Evolutionary conservation across 2,329 filamentous ascomycete species (phyloP).

Genomic region (Huntiella omanensis): DNA sequence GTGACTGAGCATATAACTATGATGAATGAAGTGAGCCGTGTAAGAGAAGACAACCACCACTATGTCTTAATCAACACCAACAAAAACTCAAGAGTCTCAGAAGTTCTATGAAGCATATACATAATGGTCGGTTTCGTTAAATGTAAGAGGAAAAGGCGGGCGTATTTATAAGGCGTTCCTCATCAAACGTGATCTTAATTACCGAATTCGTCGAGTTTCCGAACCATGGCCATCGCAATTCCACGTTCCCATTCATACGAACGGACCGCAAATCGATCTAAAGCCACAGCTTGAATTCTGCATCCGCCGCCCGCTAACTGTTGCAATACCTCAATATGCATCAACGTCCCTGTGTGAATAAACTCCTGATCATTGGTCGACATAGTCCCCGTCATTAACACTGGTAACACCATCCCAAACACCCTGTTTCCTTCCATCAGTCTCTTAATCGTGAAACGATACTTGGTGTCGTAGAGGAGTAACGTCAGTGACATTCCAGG

Average conservation of each 20-base stretch:
- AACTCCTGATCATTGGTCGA: conserved; percentile 27
- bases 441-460: conserved; percentile 68
- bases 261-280: conserved; percentile 57
- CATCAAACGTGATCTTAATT: no score
- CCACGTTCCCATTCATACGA: conserved; percentile 50
- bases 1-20: no score
- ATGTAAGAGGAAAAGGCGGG: no score
- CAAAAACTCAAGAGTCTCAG: no score
- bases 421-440: conserved; percentile 53
- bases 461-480: conserved; percentile 79
- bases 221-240: conserved; percentile 42
- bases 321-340: conserved; percentile 57
- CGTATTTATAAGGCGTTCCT: no score
- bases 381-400: conserved; percentile 24
- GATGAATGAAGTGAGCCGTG: no score
- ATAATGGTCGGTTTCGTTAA: no score
- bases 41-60: no score
- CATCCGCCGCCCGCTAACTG: conserved; percentile 64
- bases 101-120: no score
- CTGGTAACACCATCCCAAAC: conserved; percentile 74
- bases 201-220: no score
- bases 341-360: conserved; percentile 56
- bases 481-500: conserved; percentile 71
- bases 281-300: conserved; percentile 57
- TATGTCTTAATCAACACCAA: no score